phyloP scores from a whole-genome alignment of 805 yeast genomes.

The Saccharomycodes ludwigii region DNA sequence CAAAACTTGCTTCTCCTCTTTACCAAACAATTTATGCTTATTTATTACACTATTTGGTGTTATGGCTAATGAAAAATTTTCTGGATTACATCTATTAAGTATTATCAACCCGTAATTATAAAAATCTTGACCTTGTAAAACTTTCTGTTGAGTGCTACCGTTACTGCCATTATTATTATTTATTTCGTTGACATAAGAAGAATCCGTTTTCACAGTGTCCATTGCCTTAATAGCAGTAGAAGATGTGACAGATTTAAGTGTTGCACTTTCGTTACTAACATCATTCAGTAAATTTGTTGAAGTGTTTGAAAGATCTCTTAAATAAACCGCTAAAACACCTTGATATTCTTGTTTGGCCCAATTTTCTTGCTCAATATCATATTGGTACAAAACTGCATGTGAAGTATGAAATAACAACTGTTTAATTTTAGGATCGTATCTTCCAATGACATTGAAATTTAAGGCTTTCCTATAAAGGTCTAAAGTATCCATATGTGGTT shows the following conservation, averaged over 20 bases:
- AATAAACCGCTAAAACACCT: conserved; percentile 58
- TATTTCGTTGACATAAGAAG: no score
- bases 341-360: conserved; percentile 63
- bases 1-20: conserved; percentile 19
- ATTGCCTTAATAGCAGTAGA: no score
- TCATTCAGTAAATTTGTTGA: no score
- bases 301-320: no score
- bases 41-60: conserved; percentile 40
- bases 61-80: conserved; percentile 61
- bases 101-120: conserved; percentile 60
- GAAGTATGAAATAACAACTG: conserved; percentile 58
- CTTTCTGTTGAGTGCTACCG: conserved; percentile 7
- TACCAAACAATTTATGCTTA: conserved; percentile 27
- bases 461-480: conserved; percentile 57
- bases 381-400: conserved; percentile 60
- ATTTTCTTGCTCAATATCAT: conserved; percentile 40
- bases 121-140: conserved; percentile 22
- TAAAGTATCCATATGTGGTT: conserved; percentile 33
- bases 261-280: conserved; percentile 17
- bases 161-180: no score
- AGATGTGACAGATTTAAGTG: no score
- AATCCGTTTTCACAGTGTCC: no score
- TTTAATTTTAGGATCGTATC: conserved; percentile 62
- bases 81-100: conserved; percentile 55
- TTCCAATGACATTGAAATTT: conserved; percentile 62